Percentiles rank a stretch among this genome's conserved stretches.
phyloP scores from a whole-genome alignment of 2,329 filamentous ascomycete species.

The Ophiosphaerella korrae region DNA sequence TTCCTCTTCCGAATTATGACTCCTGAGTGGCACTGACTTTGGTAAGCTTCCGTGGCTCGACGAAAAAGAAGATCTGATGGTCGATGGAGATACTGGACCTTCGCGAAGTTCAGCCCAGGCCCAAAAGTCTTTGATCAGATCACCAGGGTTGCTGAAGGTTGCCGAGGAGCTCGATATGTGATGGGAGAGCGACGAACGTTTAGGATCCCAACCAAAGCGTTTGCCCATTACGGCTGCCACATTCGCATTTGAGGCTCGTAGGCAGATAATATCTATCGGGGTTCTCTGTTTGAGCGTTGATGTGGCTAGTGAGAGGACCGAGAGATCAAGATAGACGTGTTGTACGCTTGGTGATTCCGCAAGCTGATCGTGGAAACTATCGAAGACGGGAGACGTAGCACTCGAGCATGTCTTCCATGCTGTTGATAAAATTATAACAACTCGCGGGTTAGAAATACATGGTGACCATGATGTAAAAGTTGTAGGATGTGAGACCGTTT shows the following conservation, averaged over 20 bases:
- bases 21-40: neutral
- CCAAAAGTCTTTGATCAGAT: constrained; percentile 36
- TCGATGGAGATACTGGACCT: constrained; percentile 14
- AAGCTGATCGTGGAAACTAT: constrained; percentile 21
- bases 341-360: constrained; percentile 21
- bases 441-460: constrained; percentile 20
- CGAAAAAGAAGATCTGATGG: neutral
- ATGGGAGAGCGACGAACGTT: constrained; percentile 26
- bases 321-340: constrained; percentile 33
- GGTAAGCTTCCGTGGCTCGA: constrained; percentile 11
- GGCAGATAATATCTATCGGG: constrained; percentile 29
- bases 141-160: constrained; percentile 29
- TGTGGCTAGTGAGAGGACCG: constrained; percentile 25
- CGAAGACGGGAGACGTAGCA: constrained; percentile 23
- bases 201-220: constrained; percentile 38
- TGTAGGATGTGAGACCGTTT: constrained; percentile 27
- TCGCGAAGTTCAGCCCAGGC: constrained; percentile 32
- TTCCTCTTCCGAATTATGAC: constrained; percentile 31
- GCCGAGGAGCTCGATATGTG: constrained; percentile 21
- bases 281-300: constrained; percentile 21
- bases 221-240: constrained; percentile 35
- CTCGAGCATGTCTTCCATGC: constrained; percentile 23
- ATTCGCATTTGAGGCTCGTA: constrained; percentile 24
- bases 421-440: constrained; percentile 30
- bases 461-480: constrained; percentile 38